Conservation (phyloP, 805 yeast genomes). For the Pichia insulana region DNA sequence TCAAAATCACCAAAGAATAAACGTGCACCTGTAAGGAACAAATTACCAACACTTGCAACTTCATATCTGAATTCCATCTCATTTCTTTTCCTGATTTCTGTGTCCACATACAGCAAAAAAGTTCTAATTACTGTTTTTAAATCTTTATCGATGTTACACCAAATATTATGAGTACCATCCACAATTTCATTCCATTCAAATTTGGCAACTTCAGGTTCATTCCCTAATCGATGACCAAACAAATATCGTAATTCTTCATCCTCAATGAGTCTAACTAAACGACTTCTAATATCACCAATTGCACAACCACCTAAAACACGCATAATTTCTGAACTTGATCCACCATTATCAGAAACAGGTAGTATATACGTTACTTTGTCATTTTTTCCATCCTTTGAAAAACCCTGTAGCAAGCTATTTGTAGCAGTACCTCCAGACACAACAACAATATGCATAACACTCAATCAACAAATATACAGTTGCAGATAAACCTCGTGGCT, state of each 20-base stretch:
- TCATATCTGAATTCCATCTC: slow-evolving; percentile 63
- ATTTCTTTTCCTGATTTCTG: slow-evolving; percentile 62
- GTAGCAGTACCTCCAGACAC: slow-evolving; percentile 88
- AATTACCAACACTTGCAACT: slow-evolving; percentile 76
- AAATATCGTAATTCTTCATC: slow-evolving; percentile 32
- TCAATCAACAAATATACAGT: no score
- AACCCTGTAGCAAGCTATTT: slow-evolving; percentile 58
- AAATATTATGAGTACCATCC: slow-evolving; percentile 65
- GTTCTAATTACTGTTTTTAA: slow-evolving; percentile 67
- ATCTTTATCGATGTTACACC: slow-evolving; percentile 53
- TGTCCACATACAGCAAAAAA: slow-evolving; percentile 70
- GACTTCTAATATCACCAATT: slow-evolving; percentile 81
- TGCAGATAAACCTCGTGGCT: no score
- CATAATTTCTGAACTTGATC: slow-evolving; percentile 83
- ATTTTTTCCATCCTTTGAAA: slow-evolving; percentile 17
- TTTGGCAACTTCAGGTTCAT: slow-evolving; percentile 41
- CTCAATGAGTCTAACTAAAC: slow-evolving; percentile 69
- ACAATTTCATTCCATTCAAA: slow-evolving; percentile 70
- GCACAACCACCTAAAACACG: slow-evolving; percentile 92
- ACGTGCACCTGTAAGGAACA: slow-evolving; percentile 74
- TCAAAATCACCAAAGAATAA: slow-evolving; percentile 78
- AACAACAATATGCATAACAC: slow-evolving; percentile 17
- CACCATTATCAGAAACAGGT: slow-evolving; percentile 91
- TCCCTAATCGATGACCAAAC: slow-evolving; percentile 42
- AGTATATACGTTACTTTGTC: slow-evolving; percentile 47